phyloP scores from a whole-genome alignment of 2,329 filamentous ascomycete genomes.

The Plenodomus biglobosus region DNA sequence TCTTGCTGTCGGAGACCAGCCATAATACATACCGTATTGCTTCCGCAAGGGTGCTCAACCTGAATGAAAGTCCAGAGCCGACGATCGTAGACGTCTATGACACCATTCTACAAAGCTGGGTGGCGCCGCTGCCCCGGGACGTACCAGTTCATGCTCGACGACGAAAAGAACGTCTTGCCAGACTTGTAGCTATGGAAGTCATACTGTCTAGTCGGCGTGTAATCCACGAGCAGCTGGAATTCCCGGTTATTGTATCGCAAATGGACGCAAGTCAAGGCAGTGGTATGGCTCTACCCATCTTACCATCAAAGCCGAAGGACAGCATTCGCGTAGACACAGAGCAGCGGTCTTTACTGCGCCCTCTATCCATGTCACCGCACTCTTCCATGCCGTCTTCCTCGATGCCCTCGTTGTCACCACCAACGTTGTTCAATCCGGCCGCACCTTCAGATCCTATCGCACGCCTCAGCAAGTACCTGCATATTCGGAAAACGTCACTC shows the following conservation, averaged over 20 bases:
- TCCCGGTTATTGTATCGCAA: constrained; percentile 11
- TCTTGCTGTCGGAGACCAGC: constrained; percentile 10
- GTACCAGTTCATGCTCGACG: constrained; percentile 31
- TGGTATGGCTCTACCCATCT: constrained; percentile 19
- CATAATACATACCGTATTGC: constrained; percentile 16
- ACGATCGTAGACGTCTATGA: constrained; percentile 36
- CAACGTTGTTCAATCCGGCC: background rate
- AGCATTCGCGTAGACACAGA: background rate
- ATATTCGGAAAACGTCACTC: constrained; percentile 30
- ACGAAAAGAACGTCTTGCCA: constrained; percentile 35
- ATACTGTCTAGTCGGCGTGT: constrained; percentile 39
- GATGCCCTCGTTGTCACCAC: constrained; percentile 12
- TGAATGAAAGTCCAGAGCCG: constrained; percentile 9
- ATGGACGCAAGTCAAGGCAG: constrained; percentile 11
- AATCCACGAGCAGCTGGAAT: constrained; percentile 6
- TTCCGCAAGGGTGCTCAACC: constrained; percentile 12
- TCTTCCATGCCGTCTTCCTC: constrained; percentile 21
- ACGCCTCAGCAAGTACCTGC: constrained; percentile 44
- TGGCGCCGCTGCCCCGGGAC: constrained; percentile 31
- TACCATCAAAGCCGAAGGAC: constrained; percentile 19
- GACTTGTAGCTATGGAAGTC: constrained; percentile 42
- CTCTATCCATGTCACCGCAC: constrained; percentile 16
- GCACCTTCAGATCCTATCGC: constrained; percentile 18
- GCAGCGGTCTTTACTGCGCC: constrained; percentile 7
- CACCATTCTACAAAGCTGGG: constrained; percentile 33